These are phyloP conservation scores for Podospora sp. DNA, from an alignment of 495 filamentous ascomycete genomes.

Conservation along the genomic window DNA sequence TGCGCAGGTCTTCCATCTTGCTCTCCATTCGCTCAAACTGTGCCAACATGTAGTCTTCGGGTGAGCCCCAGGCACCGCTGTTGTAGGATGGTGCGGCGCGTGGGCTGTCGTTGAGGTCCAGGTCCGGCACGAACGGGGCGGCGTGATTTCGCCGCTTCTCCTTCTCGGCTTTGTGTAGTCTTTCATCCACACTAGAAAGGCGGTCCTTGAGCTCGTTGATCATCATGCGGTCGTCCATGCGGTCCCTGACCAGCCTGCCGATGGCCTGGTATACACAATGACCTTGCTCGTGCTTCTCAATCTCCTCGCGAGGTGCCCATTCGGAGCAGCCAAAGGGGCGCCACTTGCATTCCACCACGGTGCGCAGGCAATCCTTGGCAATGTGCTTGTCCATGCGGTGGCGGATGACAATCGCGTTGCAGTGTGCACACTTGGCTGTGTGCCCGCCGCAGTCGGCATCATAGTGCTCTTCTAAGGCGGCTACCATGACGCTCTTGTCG, in stretches of 20 bases:
- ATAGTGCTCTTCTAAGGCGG: constrained; percentile 48
- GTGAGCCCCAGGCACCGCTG: constrained; percentile 17
- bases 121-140: constrained; percentile 8
- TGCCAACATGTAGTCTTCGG: constrained; percentile 45
- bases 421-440: constrained; percentile 40
- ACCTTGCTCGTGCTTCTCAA: constrained; percentile 33
- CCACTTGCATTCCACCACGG: constrained; percentile 45
- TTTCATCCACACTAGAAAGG: constrained; percentile 22
- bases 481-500: constrained; percentile 36
- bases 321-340: constrained; percentile 44
- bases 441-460: constrained; percentile 38
- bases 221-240: constrained; percentile 31
- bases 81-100: constrained; percentile 18
- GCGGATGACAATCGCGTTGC: constrained; percentile 39
- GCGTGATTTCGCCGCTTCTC: constrained; percentile 2
- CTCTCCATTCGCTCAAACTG: constrained; percentile 52
- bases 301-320: constrained; percentile 34
- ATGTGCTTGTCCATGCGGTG: constrained; percentile 46
- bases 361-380: constrained; percentile 44
- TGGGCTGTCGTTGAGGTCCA: constrained; percentile 21
- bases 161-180: constrained; percentile 14
- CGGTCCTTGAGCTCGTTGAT: constrained; percentile 33
- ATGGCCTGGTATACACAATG: constrained; percentile 36
- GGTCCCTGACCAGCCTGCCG: constrained; percentile 25
- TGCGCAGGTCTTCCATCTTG: constrained; percentile 48